Base-by-base conservation (phyloP, 2,329 filamentous ascomycete genomes). In the Penicillium sp. region DNA sequence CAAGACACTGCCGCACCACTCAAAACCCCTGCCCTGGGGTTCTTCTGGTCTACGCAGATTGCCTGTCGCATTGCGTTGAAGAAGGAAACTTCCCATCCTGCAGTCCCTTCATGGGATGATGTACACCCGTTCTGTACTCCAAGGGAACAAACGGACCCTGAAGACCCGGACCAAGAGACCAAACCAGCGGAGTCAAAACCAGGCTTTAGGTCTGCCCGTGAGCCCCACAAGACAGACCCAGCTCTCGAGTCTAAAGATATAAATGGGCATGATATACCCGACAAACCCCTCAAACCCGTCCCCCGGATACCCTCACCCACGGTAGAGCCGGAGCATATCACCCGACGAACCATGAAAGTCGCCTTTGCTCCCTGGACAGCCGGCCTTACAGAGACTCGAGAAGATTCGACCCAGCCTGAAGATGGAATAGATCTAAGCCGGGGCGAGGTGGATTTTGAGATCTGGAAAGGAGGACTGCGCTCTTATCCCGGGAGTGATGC, bases 41-140 rank as follows among this genome's bases (percentile, higher is more conserved):
- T 95, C 6, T 83, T 93, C 8, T 96, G 90, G 90, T 81, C 86
- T 2, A 90, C 88, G 18, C 89, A 95, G 68, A 79, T 95, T 32
- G 79, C 85, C 1, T 82, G 81, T 52, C 82, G 90, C 8, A 78
- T 96, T 42, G 87, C 84, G 1, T 68, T 96, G 35, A 79, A 89
- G 56, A 88, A 89, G 56, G 70, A 79, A 32, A 32, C 12, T 4
- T 6, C 16, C n/a, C 57, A 78, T 57, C 70, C 59, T 59, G 14
- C 44, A 14, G 22, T 50, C 49, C 17, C 26, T 25, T 20, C 32
- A 15, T 42, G 30, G 23, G 35, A 38, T n/a, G 12, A 12, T 30
- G 7, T 22, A 11, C 42, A 41, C 11, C 40, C 27, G 14, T 7
- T 35, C 1, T 37, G 43, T 6, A 42, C 38, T 4, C 43, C 44